A percentile compares a stretch with the other conserved stretches of the same genome.
Evolutionary conservation across 2,329 filamentous ascomycete species (phyloP).

Genomic region (Myrmaecium sp.): DNA sequence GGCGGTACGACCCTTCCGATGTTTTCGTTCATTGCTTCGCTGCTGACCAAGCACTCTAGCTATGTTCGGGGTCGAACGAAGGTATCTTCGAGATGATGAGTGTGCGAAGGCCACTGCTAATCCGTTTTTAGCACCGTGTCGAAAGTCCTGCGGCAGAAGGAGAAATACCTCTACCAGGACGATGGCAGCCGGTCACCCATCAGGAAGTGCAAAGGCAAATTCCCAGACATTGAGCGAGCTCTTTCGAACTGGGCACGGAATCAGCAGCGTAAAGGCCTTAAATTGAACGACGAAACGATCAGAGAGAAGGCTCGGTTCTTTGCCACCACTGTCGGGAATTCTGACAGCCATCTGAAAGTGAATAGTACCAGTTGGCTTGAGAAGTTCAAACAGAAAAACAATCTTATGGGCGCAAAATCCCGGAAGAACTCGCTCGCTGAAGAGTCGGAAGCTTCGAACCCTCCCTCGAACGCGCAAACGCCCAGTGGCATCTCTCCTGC

Average conservation of each 20-base stretch:
- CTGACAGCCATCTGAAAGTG: slow-evolving; percentile 53
- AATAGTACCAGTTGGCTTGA: slow-evolving; percentile 72
- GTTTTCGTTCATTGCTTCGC: slow-evolving; percentile 9
- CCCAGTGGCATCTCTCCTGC: slow-evolving; percentile 53
- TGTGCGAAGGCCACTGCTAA: slow-evolving; percentile 4
- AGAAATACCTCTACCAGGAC: slow-evolving; percentile 76
- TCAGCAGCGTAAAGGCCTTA: slow-evolving; percentile 56
- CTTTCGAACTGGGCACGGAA: slow-evolving; percentile 77
- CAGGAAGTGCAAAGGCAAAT: slow-evolving; percentile 71
- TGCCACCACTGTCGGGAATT: slow-evolving; percentile 52
- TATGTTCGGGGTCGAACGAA: slow-evolving; percentile 91
- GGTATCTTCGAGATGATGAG: slow-evolving; percentile 37
- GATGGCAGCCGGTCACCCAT: slow-evolving; percentile 64
- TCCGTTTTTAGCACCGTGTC: slow-evolving; percentile 67
- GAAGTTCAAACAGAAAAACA: slow-evolving; percentile 88
- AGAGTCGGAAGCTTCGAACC: slow-evolving; percentile 47
- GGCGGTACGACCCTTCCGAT: slow-evolving; percentile 41
- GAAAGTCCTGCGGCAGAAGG: slow-evolving; percentile 85
- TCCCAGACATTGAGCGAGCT: slow-evolving; percentile 80
- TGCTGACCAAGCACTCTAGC: slow-evolving; percentile 38
- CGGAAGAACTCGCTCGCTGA: slow-evolving; percentile 42
- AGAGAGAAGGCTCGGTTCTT: slow-evolving; percentile 73
- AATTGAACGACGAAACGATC: slow-evolving; percentile 65
- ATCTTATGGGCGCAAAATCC: slow-evolving; percentile 35
- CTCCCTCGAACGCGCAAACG: slow-evolving; percentile 41